Conservation (phyloP, 1,284 basidiomycete genomes). For the Pseudozyma pruni region DNA sequence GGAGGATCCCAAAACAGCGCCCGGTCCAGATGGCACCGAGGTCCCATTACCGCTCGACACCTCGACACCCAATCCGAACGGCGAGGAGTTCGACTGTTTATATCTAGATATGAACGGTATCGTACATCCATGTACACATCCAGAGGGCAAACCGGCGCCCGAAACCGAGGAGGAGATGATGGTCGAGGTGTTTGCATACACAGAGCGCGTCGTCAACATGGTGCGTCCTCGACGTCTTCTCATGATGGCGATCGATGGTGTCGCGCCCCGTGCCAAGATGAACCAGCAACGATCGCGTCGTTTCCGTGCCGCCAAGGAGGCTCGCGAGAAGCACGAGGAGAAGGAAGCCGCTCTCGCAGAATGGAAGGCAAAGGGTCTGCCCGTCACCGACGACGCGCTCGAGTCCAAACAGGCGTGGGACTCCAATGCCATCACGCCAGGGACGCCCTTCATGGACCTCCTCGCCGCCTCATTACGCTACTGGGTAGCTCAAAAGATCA, state of each 20-base stretch:
- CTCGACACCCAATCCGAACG: conserved; percentile 89
- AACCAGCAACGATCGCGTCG: conserved; percentile 97
- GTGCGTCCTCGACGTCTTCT: conserved; percentile 90
- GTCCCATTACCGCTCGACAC: conserved; percentile 85
- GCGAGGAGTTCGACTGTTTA: conserved; percentile 91
- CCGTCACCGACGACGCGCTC: conserved; percentile 81
- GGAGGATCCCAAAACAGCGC: conserved; percentile 59
- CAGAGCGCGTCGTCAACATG: conserved; percentile 97
- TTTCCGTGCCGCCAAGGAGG: conserved; percentile 93
- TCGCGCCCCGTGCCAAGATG: conserved; percentile 98
- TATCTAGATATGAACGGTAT: conserved; percentile 76
- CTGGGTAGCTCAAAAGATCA: conserved; percentile 96
- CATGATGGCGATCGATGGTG: conserved; percentile 99
- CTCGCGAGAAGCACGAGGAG: conserved; percentile 90
- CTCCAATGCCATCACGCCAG: conserved; percentile 95
- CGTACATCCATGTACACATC: conserved; percentile 98
- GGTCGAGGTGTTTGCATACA: conserved; percentile 96
- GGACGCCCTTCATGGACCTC: conserved; percentile 97
- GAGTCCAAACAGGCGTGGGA: conserved; percentile 88
- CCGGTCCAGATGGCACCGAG: conserved; percentile 73
- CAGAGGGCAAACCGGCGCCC: conserved; percentile 88
- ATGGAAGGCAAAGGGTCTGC: conserved; percentile 91
- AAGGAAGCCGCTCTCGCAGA: conserved; percentile 81
- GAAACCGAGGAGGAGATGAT: conserved; percentile 99
- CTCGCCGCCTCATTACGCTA: conserved; percentile 88